These are phyloP conservation scores for Candida dubliniensis DNA, from an alignment of 1,139 yeast genomes.

Conservation along the genomic window DNA sequence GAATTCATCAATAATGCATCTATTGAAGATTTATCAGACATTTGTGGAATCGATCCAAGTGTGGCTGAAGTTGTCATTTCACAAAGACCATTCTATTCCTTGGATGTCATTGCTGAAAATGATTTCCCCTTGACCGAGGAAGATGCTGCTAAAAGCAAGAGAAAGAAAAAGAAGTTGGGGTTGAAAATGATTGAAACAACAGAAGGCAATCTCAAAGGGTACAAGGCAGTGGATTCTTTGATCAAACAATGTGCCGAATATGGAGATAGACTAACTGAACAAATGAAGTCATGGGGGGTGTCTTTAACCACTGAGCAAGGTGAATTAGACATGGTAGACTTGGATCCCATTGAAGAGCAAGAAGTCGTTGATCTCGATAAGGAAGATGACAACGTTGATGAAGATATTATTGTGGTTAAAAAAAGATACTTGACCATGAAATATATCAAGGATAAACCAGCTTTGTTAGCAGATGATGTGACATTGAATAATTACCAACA, in stretches of 20 bases:
- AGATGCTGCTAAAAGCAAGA: conserved; percentile 32
- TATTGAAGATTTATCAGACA: conserved; percentile 73
- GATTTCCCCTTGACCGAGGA: conserved; percentile 38
- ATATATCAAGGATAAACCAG: conserved; percentile 74
- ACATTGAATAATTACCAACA: conserved; percentile 86
- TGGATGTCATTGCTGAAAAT: conserved; percentile 57
- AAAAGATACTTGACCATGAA: conserved; percentile 25
- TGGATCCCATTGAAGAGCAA: conserved; percentile 32
- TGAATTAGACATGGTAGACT: conserved; percentile 53
- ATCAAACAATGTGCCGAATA: conserved; percentile 80
- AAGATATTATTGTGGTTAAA: conserved; percentile 28
- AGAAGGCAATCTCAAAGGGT: conserved; percentile 73
- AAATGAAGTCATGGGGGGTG: conserved; percentile 87
- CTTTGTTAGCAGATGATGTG: conserved; percentile 58
- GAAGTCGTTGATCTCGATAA: conserved; percentile 19
- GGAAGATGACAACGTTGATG: conserved; percentile 34
- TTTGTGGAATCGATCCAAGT: conserved; percentile 69
- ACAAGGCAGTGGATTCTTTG: conserved; percentile 89
- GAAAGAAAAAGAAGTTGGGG: conserved; percentile 68
- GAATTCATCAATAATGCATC: conserved; percentile 79
- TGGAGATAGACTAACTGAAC: conserved; percentile 68
- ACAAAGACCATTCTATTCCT: conserved; percentile 65
- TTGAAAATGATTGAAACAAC: conserved; percentile 74
- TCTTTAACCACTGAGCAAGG: conserved; percentile 68
- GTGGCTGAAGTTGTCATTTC: conserved; percentile 62